Evolutionary conservation across 2,329 filamentous ascomycete species (phyloP).

Genomic region (Westerdykella sp.): DNA sequence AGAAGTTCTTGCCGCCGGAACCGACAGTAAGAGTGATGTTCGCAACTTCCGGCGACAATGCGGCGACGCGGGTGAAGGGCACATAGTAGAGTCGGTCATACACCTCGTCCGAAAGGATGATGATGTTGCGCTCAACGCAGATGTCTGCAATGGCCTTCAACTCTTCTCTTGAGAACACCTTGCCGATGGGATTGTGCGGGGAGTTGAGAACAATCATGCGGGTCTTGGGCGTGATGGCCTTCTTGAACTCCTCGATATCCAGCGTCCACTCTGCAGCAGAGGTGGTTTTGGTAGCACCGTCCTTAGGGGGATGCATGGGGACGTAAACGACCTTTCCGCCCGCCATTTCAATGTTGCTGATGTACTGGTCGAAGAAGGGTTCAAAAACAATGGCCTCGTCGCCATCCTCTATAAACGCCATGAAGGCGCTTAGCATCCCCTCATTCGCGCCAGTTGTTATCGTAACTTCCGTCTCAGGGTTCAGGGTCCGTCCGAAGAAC

Average conservation of each 20-base stretch:
- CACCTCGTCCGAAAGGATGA: conserved; percentile 68
- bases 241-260: conserved; percentile 75
- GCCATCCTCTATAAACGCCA: conserved; percentile 90
- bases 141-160: conserved; percentile 78
- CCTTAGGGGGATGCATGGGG: conserved; percentile 80
- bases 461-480: conserved; percentile 88
- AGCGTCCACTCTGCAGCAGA: conserved; percentile 85
- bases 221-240: conserved; percentile 74
- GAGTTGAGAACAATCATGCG: conserved; percentile 95
- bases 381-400: conserved; percentile 98
- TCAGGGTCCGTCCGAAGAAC: conserved; percentile 71
- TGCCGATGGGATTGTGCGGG: conserved; percentile 92
- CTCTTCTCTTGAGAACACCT: conserved; percentile 82
- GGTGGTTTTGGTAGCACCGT: conserved; percentile 71
- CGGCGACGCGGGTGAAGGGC: conserved; percentile 88
- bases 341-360: conserved; percentile 97
- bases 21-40: conserved; percentile 87
- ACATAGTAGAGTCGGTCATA: conserved; percentile 95
- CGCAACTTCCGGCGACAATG: conserved; percentile 83
- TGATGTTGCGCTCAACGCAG: conserved; percentile 86
- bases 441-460: conserved; percentile 91
- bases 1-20: conserved; percentile 96
- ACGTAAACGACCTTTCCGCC: conserved; percentile 94
- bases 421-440: conserved; percentile 92
- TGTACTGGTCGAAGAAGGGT: conserved; percentile 99